A percentile compares a stretch with the other conserved stretches of the same genome.
These are phyloP conservation scores for Abelmoschus esculentus DNA, from an alignment of 345 rosid genomes.

Conservation along the genomic window DNA sequence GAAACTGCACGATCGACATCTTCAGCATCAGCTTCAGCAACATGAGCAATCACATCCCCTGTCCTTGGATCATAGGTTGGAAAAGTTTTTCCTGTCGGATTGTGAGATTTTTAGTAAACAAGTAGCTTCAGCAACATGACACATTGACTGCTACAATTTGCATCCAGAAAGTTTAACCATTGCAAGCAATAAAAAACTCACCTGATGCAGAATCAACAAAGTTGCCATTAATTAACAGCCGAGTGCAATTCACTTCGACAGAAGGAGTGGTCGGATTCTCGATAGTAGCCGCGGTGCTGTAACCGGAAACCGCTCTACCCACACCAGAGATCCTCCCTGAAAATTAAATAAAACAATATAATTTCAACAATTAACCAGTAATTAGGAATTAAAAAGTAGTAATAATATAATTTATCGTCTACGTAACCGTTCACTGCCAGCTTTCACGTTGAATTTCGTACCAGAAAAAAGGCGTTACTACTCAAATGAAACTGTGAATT, in stretches of 20 bases:
- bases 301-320: slow-evolving; percentile 33
- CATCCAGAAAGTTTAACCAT: too few species aligned
- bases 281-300: slow-evolving; percentile 39
- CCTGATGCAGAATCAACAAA: slow-evolving; percentile 88
- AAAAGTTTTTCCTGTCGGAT: slow-evolving; percentile 54
- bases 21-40: slow-evolving; percentile 90
- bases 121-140: not conserved
- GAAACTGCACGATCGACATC: slow-evolving; percentile 75
- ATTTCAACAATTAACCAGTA: too few species aligned
- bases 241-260: slow-evolving; percentile 42
- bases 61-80: slow-evolving; percentile 85
- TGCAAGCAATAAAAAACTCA: slow-evolving; percentile 12
- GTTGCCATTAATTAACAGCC: slow-evolving; percentile 69
- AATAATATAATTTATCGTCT: too few species aligned
- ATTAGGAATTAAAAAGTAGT: too few species aligned
- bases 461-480: not conserved
- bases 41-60: slow-evolving; percentile 74
- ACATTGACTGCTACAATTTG: not conserved
- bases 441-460: not conserved
- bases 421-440: not conserved
- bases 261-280: slow-evolving; percentile 47
- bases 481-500: too few species aligned
- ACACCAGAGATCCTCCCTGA: not conserved
- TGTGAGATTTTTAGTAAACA: not conserved
- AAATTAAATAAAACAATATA: too few species aligned